Conservation (phyloP, 2,329 filamentous ascomycete species). For the Epichloe coenophiala region DNA sequence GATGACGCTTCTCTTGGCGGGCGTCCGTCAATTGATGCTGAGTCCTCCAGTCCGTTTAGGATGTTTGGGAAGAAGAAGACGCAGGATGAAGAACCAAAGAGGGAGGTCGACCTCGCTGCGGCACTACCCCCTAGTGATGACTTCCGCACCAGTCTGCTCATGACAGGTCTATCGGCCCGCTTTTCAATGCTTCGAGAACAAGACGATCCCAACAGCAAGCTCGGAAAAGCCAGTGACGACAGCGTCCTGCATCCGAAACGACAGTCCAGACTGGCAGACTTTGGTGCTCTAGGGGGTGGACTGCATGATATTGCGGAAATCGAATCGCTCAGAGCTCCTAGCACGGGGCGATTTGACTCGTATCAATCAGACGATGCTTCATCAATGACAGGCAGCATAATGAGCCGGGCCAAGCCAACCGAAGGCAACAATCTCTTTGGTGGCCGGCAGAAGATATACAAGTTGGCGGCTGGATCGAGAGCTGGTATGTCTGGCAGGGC, state of each 20-base stretch:
- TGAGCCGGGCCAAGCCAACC: slow-evolving; percentile 66
- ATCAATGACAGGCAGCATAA: slow-evolving; percentile 54
- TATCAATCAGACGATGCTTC: slow-evolving; percentile 61
- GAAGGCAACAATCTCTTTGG: slow-evolving; percentile 93
- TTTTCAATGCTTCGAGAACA: slow-evolving; percentile 97
- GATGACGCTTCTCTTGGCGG: slow-evolving; percentile 34
- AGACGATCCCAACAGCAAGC: slow-evolving; percentile 75
- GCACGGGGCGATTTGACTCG: slow-evolving; percentile 48
- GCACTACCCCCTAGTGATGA: slow-evolving; percentile 79
- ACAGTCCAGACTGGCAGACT: slow-evolving; percentile 64
- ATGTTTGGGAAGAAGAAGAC: slow-evolving; percentile 44
- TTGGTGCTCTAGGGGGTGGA: slow-evolving; percentile 38
- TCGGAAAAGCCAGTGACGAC: slow-evolving; percentile 91
- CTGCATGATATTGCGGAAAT: slow-evolving; percentile 85
- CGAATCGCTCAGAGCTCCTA: slow-evolving; percentile 57
- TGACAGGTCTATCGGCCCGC: slow-evolving; percentile 86
- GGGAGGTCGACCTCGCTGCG: slow-evolving; percentile 56
- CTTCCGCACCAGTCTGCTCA: slow-evolving; percentile 88
- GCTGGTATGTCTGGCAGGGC: slow-evolving; percentile 51
- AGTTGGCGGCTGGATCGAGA: slow-evolving; percentile 48
- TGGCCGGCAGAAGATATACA: slow-evolving; percentile 90
- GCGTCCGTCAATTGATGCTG: slow-evolving; percentile 40
- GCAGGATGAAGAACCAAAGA: slow-evolving; percentile 43
- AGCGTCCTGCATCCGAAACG: slow-evolving; percentile 77
- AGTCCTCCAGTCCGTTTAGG: slow-evolving; percentile 37